phyloP scores from a whole-genome alignment of 164 flowering plant genomes.

The Vitis rupestris region DNA sequence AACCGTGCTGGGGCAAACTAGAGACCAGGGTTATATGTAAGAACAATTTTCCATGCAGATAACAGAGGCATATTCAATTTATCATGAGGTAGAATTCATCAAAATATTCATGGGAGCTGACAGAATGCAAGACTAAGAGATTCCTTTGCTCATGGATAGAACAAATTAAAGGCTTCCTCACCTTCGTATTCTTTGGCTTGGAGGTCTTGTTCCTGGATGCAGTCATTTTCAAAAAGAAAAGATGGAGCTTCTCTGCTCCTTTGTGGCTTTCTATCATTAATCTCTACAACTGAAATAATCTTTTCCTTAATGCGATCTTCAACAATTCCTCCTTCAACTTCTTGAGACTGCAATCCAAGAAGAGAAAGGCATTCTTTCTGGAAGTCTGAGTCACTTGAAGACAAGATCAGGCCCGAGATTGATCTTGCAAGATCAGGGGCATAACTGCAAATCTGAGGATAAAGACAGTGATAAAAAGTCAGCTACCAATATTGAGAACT shows the following conservation, averaged over 20 bases:
- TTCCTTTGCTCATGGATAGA: conserved; percentile 8
- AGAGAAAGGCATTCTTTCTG: conserved; percentile 73
- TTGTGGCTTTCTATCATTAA: conserved; percentile 56
- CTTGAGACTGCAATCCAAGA: conserved; percentile 55
- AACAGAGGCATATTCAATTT: too few species aligned
- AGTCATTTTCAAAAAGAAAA: conserved; percentile 54
- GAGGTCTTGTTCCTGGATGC: conserved; percentile 26
- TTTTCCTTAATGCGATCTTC: conserved; percentile 59
- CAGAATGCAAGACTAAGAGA: not conserved
- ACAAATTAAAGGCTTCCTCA: conserved; percentile 29
- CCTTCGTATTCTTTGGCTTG: conserved; percentile 45
- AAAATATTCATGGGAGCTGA: conserved; percentile 3
- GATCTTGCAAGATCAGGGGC: conserved; percentile 90
- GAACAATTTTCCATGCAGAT: too few species aligned
- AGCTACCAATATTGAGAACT: not conserved
- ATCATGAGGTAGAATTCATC: not conserved
- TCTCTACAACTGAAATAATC: conserved; percentile 56
- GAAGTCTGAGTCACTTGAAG: conserved; percentile 67
- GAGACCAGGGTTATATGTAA: too few species aligned
- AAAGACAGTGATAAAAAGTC: conserved; percentile 5
- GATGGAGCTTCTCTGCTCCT: conserved; percentile 40
- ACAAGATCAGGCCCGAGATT: conserved; percentile 68
- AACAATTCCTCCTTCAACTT: conserved; percentile 30
- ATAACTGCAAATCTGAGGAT: conserved; percentile 57
- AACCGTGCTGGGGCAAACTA: too few species aligned